These are phyloP conservation scores for Cladorrhinum sp. DNA, from an alignment of 2,329 filamentous ascomycete species.

Conservation along the genomic window DNA sequence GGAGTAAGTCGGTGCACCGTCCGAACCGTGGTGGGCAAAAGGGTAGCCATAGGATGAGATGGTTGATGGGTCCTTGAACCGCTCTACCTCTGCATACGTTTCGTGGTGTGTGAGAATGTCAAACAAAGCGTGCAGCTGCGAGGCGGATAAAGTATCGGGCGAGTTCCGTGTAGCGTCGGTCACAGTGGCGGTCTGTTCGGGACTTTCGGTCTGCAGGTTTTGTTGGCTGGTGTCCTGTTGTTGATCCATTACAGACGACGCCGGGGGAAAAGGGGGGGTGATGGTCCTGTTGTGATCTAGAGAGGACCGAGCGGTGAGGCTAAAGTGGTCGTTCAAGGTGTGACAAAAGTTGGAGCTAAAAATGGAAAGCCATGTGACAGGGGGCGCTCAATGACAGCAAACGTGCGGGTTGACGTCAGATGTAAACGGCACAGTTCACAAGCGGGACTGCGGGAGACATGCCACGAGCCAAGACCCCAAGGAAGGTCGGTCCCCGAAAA, in stretches of 20 bases:
- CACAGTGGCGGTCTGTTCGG: neutral
- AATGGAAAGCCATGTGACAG: neutral
- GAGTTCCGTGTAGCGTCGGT: neutral
- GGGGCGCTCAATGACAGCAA: neutral
- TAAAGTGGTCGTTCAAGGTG: neutral
- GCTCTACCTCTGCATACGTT: constrained; percentile 66
- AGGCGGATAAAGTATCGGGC: constrained; percentile 28
- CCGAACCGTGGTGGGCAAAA: constrained; percentile 42
- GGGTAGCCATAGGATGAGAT: constrained; percentile 69
- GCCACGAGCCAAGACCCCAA: neutral
- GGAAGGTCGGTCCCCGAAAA: neutral
- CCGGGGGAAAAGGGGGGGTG: neutral
- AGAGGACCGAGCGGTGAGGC: neutral
- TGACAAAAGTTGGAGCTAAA: neutral
- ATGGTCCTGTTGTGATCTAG: neutral
- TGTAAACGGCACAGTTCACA: neutral
- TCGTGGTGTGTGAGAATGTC: constrained; percentile 59
- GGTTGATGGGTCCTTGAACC: constrained; percentile 63
- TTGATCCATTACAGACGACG: neutral
- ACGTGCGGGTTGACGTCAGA: neutral
- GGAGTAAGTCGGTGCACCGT: constrained; percentile 28
- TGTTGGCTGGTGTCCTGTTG: neutral
- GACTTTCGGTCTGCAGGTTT: neutral
- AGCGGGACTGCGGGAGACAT: neutral
- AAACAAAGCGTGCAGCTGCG: constrained; percentile 52